These are phyloP conservation scores for Pseudodiploospora longispora DNA, from an alignment of 2,329 filamentous ascomycete genomes.

Conservation along the genomic window DNA sequence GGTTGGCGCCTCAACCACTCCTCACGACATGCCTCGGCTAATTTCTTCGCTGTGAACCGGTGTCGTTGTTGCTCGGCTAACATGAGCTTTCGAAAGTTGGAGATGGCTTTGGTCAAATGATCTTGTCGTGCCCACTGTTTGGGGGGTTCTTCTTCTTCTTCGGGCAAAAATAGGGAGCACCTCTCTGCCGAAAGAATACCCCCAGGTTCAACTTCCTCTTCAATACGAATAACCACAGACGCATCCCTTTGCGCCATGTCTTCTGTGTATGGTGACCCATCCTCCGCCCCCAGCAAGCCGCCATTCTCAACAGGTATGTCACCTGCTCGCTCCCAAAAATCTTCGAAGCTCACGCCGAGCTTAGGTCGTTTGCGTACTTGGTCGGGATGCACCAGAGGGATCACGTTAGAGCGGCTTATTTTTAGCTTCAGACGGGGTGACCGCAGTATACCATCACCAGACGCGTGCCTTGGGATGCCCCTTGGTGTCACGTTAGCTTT, in stretches of 20 bases:
- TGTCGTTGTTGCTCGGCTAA: slow-evolving; percentile 72
- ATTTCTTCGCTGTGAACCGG: slow-evolving; percentile 63
- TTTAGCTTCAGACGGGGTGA: slow-evolving; percentile 43
- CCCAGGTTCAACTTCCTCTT: slow-evolving; percentile 65
- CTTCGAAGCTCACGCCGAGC: slow-evolving; percentile 46
- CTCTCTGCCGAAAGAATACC: slow-evolving; percentile 63
- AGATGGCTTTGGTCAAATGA: slow-evolving; percentile 70
- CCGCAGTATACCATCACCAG: slow-evolving; percentile 17
- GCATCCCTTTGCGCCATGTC: slow-evolving; percentile 63
- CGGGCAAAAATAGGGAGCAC: slow-evolving; percentile 66
- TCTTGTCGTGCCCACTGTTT: slow-evolving; percentile 82
- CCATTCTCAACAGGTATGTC: slow-evolving; percentile 49
- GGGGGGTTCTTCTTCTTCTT: slow-evolving; percentile 63
- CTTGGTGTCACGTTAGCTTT: slow-evolving; percentile 9
- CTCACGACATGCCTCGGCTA: slow-evolving; percentile 71
- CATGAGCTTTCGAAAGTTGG: slow-evolving; percentile 75
- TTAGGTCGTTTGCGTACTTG: slow-evolving; percentile 47
- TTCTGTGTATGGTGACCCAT: slow-evolving; percentile 49
- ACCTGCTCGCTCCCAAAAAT: slow-evolving; percentile 46
- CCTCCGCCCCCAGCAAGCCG: slow-evolving; percentile 46
- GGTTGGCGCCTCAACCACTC: slow-evolving; percentile 68
- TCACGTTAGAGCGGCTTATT: slow-evolving; percentile 26
- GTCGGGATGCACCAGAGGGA: slow-evolving; percentile 53
- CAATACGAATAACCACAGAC: slow-evolving; percentile 56
- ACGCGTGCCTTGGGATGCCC: slow-evolving; percentile 8